Evolutionary conservation across 306 rosid genomes (phyloP).

Genomic region (Acmispon strigosus): DNA sequence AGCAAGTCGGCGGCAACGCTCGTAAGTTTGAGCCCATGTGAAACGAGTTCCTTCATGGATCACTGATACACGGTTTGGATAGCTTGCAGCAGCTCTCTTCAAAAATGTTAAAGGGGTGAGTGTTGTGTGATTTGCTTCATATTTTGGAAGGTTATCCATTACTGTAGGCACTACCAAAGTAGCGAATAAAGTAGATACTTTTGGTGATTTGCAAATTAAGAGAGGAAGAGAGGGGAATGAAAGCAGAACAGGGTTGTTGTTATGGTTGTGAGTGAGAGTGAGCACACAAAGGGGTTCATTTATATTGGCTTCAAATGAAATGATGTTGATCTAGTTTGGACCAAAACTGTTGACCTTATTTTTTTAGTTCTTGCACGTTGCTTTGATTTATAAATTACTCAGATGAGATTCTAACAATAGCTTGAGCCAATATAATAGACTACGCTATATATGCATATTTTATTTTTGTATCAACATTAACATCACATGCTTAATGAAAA

Average conservation of each 20-base stretch:
- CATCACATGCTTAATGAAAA: no score
- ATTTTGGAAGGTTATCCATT: constrained; percentile 58
- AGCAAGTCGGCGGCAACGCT: constrained; percentile 80
- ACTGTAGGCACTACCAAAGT: not conserved
- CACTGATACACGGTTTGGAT: constrained; percentile 53
- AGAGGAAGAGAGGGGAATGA: not conserved
- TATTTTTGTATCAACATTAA: no score
- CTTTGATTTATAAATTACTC: no score
- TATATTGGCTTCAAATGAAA: no score
- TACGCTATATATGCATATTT: no score
- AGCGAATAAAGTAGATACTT: not conserved
- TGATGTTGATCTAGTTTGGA: no score
- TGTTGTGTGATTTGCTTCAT: constrained; percentile 50
- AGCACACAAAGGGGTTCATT: not conserved
- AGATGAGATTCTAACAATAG: no score
- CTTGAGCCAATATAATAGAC: no score
- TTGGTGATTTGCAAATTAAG: not conserved
- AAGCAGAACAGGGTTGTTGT: not conserved
- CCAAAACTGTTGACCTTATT: no score
- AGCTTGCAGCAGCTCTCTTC: constrained; percentile 53
- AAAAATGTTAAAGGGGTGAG: constrained; percentile 70
- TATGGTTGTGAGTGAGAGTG: not conserved
- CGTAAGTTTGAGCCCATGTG: constrained; percentile 76
- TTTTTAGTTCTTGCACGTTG: no score
- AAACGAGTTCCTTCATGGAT: constrained; percentile 54